Conservation (phyloP, 306 rosid genomes). For the Rosa lucieae region DNA sequence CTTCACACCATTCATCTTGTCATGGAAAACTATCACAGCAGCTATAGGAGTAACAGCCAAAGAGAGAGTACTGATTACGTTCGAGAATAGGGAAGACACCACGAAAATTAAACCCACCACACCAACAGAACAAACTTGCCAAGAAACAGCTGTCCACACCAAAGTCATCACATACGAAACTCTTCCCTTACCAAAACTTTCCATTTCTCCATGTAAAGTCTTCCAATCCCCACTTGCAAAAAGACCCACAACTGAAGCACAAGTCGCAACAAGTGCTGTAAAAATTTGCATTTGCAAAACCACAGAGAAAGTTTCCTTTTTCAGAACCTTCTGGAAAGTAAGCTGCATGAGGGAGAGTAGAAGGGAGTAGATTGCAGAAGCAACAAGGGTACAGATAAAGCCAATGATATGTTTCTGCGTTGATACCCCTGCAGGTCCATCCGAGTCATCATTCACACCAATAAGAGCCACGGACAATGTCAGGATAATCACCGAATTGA, state of each 20-base stretch:
- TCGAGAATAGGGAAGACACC: conserved; percentile 88
- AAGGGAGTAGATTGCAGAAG: conserved; percentile 80
- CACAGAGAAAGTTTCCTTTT: conserved; percentile 76
- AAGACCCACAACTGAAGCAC: conserved; percentile 62
- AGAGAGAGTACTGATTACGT: conserved; percentile 84
- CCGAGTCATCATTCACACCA: conserved; percentile 66
- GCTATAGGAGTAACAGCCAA: conserved; percentile 87
- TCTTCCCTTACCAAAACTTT: conserved; percentile 50
- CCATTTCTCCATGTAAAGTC: conserved; percentile 71
- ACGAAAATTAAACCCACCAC: conserved; percentile 82
- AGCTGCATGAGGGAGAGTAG: conserved; percentile 86
- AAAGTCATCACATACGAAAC: conserved; percentile 67
- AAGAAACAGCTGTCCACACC: conserved; percentile 74
- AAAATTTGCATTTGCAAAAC: conserved; percentile 92
- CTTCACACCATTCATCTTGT: conserved; percentile 83
- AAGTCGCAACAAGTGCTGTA: conserved; percentile 69
- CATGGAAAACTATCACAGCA: conserved; percentile 72
- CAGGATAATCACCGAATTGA: conserved; percentile 67
- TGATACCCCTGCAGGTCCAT: conserved; percentile 49
- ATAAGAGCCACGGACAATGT: conserved; percentile 71
- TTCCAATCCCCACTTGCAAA: conserved; percentile 83
- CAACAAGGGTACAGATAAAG: conserved; percentile 73
- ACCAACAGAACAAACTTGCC: conserved; percentile 92
- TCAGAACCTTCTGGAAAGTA: conserved; percentile 72
- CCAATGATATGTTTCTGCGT: conserved; percentile 49